phyloP scores from a whole-genome alignment of 257 asterid species.

The Primulina eburnea region DNA sequence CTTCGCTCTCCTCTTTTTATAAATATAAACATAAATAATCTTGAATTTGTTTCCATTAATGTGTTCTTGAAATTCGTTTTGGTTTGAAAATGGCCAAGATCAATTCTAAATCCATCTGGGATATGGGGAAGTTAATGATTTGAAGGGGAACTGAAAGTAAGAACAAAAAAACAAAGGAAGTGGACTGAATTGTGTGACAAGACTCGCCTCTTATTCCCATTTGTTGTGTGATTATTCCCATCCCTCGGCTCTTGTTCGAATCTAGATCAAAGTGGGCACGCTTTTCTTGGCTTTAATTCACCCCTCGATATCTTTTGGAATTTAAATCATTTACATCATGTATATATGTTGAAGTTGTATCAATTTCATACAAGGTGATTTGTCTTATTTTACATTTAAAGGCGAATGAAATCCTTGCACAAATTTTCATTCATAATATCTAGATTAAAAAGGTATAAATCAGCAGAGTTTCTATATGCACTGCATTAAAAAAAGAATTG shows the following conservation, averaged over 20 bases:
- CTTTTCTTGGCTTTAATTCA: background rate
- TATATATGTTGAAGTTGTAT: too few species aligned
- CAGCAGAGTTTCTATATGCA: too few species aligned
- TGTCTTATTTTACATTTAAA: too few species aligned
- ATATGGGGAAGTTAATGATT: background rate
- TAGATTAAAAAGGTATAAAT: too few species aligned
- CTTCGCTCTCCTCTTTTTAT: background rate
- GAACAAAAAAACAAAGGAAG: slow-evolving; percentile 1
- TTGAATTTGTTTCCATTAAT: background rate
- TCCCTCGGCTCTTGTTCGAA: background rate
- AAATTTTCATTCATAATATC: too few species aligned
- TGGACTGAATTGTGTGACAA: background rate
- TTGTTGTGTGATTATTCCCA: slow-evolving; percentile 17
- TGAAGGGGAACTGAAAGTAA: slow-evolving; percentile 20
- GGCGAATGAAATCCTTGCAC: background rate
- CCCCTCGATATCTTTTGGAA: background rate
- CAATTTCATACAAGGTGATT: too few species aligned
- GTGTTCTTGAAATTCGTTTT: too few species aligned
- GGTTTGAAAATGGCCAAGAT: background rate
- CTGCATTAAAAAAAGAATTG: background rate
- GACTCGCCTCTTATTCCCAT: background rate
- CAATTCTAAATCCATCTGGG: background rate
- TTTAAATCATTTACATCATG: too few species aligned
- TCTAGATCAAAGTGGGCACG: background rate
- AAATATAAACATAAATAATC: too few species aligned